Evolutionary conservation across 2,329 filamentous ascomycete genomes (phyloP).

Genomic region (Epichloe sibirici): DNA sequence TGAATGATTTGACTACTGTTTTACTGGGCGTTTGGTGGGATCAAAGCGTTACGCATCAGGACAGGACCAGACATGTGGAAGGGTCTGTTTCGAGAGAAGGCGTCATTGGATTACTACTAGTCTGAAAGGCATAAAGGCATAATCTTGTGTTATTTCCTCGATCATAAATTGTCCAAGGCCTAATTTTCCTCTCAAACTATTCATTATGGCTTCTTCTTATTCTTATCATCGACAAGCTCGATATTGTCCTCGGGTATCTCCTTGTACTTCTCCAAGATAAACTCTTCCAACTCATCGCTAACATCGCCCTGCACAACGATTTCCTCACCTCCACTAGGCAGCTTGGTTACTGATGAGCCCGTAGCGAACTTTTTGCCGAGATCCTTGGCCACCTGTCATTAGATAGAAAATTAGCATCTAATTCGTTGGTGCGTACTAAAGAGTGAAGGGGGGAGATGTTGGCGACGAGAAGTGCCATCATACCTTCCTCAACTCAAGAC

Average conservation of each 20-base stretch:
- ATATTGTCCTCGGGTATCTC: conserved; percentile 91
- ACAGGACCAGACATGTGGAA: background rate
- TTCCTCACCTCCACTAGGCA: conserved; percentile 76
- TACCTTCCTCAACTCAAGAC: conserved; percentile 82
- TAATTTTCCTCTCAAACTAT: background rate
- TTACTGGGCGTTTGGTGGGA: background rate
- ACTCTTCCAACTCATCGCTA: conserved; percentile 87
- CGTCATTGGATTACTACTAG: background rate
- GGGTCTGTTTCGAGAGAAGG: background rate
- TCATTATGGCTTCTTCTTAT: conserved; percentile 48
- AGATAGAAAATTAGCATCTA: background rate
- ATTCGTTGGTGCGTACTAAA: background rate
- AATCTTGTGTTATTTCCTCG: background rate
- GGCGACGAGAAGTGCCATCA: background rate
- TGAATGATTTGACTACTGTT: background rate
- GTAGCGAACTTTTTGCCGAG: conserved; percentile 98
- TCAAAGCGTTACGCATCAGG: background rate
- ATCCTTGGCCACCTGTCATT: conserved; percentile 63
- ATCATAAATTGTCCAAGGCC: conserved; percentile 1
- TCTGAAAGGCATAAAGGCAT: background rate
- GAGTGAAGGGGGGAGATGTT: background rate
- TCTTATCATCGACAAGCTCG: conserved; percentile 90
- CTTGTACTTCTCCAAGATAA: conserved; percentile 77
- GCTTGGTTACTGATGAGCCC: conserved; percentile 82
- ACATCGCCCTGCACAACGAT: conserved; percentile 97